Percentiles rank a stretch among this genome's conserved stretches.
Evolutionary conservation across 2,329 filamentous ascomycete species (phyloP).

Genomic region (Aureobasidium sp.): DNA sequence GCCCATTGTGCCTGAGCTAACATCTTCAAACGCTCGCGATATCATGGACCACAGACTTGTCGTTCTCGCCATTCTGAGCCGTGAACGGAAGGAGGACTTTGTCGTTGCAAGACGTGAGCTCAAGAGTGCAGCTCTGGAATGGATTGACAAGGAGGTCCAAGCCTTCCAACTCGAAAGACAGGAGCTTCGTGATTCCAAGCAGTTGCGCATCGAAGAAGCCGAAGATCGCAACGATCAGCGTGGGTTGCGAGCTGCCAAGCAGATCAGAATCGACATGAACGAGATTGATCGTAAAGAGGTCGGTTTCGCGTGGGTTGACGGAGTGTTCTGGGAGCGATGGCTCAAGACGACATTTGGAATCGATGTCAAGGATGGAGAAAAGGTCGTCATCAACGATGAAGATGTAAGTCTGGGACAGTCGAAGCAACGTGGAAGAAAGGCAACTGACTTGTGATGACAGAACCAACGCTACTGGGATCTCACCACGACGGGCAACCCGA

Average conservation of each 20-base stretch:
- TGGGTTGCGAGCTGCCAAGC: conserved; percentile 78
- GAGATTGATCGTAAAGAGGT: conserved; percentile 82
- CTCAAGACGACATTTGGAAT: conserved; percentile 91
- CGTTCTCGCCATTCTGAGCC: conserved; percentile 82
- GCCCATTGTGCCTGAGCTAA: conserved; percentile 89
- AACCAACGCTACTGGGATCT: conserved; percentile 92
- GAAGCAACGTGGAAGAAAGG: background rate
- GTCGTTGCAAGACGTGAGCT: conserved; percentile 74
- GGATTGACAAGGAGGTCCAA: conserved; percentile 94
- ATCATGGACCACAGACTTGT: conserved; percentile 94
- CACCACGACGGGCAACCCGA: conserved; percentile 81
- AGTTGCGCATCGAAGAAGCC: conserved; percentile 91
- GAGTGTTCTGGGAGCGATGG: conserved; percentile 96
- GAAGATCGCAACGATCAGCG: conserved; percentile 88
- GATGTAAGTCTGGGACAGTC: conserved; percentile 60
- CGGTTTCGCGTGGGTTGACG: conserved; percentile 94
- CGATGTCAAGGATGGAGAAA: conserved; percentile 75
- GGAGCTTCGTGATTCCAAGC: conserved; percentile 88
- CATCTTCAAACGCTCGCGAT: conserved; percentile 81
- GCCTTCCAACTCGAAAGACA: conserved; percentile 89
- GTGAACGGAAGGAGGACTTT: conserved; percentile 74
- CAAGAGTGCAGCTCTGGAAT: conserved; percentile 91
- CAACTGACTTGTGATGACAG: conserved; percentile 38
- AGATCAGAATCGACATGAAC: conserved; percentile 85
- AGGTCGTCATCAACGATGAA: conserved; percentile 94